Base-by-base conservation (phyloP, 2,329 filamentous ascomycete species). In the Botryotinia globosa region DNA sequence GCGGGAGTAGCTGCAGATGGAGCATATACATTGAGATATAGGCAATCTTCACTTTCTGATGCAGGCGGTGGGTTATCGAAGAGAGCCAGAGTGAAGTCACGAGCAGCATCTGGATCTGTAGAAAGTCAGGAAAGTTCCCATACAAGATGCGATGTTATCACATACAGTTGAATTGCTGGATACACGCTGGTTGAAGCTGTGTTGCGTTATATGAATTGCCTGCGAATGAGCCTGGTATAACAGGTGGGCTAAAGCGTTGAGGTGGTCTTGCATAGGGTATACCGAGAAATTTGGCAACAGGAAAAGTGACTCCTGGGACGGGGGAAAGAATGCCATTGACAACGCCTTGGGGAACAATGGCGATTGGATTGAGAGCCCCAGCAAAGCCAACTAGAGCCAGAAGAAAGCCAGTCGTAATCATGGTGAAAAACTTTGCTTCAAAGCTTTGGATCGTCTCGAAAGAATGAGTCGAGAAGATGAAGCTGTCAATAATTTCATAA, bases 211-310 rank as follows among this genome's bases (percentile, higher is more conserved):
- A 72, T 3, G 63, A 42, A 32, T 59, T 72, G 25, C 32, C 39
- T 8, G 20, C 29, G 34, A 72, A 72, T 6, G 20, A 32, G 32
- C 20, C 39, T 14, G 63, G 16, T 25, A 7, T 18, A 8, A 58
- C 39, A 0, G 93, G 93, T 10, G 91, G 90, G 78, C 87, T 90
- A 54, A 96, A 86, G 20, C 93, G 89, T 0, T 87, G 85, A 0
- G 92, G 92, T 1, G 91, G 86, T 74, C 92, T 84, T 4, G 92
- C 92, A 78, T 90, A 96, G 3, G 92, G 92, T 72, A 96, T 93
- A 34, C 90, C 91, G 58, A 75, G 75, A 83, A 92, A 94, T 42
- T 85, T 87, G 72, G 32, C 37, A 20, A 72, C 63, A 72, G 63
- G 54, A 10, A 34, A 42, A 22, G 54, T 34, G 32, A 59, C 32